Conservation (phyloP, 805 yeast species). For the Ogataea henricii region DNA sequence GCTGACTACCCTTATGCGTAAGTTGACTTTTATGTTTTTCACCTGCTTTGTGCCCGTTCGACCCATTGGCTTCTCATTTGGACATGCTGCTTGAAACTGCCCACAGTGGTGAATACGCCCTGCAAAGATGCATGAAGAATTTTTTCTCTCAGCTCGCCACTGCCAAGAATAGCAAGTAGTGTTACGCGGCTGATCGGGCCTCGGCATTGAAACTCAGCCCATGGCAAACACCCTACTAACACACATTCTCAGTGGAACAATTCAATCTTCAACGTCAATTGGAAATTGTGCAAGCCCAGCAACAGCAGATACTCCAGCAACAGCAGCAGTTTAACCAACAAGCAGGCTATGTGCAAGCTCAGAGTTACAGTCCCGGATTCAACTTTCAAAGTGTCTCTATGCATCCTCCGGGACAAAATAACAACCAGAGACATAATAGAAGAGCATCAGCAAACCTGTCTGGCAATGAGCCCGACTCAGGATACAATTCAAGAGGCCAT, state of each 20-base stretch:
- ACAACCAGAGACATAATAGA: conserved; percentile 35
- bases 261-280: conserved; percentile 87
- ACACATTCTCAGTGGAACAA: conserved; percentile 59
- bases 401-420: conserved; percentile 32
- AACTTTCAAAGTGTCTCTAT: conserved; percentile 27
- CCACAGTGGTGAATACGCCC: no score
- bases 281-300: conserved; percentile 90
- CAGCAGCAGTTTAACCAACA: conserved; percentile 47
- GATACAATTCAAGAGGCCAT: conserved; percentile 36
- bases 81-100: no score
- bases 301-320: conserved; percentile 81
- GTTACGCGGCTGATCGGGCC: background rate
- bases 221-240: conserved; percentile 14
- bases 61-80: background rate
- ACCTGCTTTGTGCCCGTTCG: background rate
- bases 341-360: conserved; percentile 23
- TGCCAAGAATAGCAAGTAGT: no score
- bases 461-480: conserved; percentile 17
- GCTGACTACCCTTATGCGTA: conserved; percentile 84
- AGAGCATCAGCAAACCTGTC: conserved; percentile 31
- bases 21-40: conserved; percentile 25
- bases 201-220: no score
- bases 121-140: no score
- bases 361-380: conserved; percentile 17
- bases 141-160: no score